Conservation (phyloP, 2,329 filamentous ascomycete genomes). For the Penicillium digitatum region DNA sequence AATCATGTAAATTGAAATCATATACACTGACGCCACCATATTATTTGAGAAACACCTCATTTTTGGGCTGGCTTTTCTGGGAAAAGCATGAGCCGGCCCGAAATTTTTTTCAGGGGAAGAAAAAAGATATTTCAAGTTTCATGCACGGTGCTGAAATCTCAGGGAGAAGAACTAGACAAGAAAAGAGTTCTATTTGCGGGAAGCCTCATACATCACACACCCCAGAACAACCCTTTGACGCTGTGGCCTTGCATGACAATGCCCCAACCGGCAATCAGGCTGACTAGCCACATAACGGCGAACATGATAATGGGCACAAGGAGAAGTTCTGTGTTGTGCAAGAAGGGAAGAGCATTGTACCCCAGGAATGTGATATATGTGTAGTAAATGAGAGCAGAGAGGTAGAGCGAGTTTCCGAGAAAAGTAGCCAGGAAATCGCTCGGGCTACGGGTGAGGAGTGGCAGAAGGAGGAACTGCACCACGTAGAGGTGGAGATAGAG, state of each 20-base stretch:
- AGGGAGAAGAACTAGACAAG: not conserved
- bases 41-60: constrained; percentile 9
- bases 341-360: constrained; percentile 65
- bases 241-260: constrained; percentile 44
- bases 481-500: constrained; percentile 65
- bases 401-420: constrained; percentile 62
- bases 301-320: constrained; percentile 60
- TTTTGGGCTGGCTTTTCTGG: not conserved
- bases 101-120: too few species aligned
- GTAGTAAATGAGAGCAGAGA: constrained; percentile 63
- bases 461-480: constrained; percentile 64
- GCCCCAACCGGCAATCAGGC: constrained; percentile 47
- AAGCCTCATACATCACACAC: constrained; percentile 27
- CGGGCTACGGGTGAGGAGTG: constrained; percentile 47
- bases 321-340: constrained; percentile 64
- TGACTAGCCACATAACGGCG: constrained; percentile 56
- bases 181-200: not conserved
- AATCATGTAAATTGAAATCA: constrained; percentile 11
- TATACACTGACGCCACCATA: constrained; percentile 28
- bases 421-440: constrained; percentile 49
- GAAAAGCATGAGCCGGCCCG: constrained; percentile 16
- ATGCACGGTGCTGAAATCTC: constrained; percentile 10
- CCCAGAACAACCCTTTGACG: constrained; percentile 45
- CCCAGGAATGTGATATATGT: constrained; percentile 66
- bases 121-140: constrained; percentile 12